These are phyloP conservation scores for Mycosarcoma mackinlayi DNA, from an alignment of 1,284 basidiomycete genomes.

Conservation along the genomic window DNA sequence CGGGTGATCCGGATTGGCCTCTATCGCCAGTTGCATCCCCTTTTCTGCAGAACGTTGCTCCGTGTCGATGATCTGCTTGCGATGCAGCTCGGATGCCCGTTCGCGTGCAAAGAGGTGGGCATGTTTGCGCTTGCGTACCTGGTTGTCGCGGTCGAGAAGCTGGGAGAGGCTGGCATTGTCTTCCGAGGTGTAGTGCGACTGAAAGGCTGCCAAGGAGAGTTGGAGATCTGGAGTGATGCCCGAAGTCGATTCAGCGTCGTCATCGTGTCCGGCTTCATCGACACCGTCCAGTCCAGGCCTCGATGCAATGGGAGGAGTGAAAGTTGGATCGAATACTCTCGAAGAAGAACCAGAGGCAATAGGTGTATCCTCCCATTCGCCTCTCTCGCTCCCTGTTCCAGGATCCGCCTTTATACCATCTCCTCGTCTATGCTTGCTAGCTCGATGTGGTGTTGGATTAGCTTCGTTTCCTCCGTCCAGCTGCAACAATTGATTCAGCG, in stretches of 20 bases:
- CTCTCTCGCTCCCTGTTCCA: not conserved
- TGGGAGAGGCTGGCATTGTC: conserved; percentile 65
- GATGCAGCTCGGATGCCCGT: conserved; percentile 28
- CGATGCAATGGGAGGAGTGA: conserved; percentile 18
- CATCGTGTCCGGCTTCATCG: not conserved
- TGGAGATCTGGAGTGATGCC: conserved; percentile 23
- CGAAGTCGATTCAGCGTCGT: conserved; percentile 15
- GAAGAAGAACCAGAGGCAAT: conserved; percentile 1
- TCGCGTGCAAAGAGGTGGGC: conserved; percentile 58
- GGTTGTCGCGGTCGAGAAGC: conserved; percentile 55
- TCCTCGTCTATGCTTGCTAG: not conserved
- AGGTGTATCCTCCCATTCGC: conserved; percentile 46
- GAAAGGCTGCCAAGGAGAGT: conserved; percentile 56
- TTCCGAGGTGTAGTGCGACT: conserved; percentile 61
- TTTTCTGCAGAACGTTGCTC: conserved; percentile 27
- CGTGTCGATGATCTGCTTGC: conserved; percentile 14
- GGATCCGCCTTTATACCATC: not conserved
- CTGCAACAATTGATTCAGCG: conserved; percentile 38
- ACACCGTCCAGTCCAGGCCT: conserved; percentile 1
- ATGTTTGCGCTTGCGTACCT: conserved; percentile 43
- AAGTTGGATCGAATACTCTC: conserved; percentile 18
- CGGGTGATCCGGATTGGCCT: conserved; percentile 30
- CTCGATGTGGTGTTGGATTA: conserved; percentile 7
- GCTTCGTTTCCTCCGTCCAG: conserved; percentile 30
- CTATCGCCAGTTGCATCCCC: conserved; percentile 44